A percentile compares a stretch with the other conserved stretches of the same genome.
phyloP scores from a whole-genome alignment of 192 early-diverging fungal genomes.

The Rhizoclosmatium sp. region DNA sequence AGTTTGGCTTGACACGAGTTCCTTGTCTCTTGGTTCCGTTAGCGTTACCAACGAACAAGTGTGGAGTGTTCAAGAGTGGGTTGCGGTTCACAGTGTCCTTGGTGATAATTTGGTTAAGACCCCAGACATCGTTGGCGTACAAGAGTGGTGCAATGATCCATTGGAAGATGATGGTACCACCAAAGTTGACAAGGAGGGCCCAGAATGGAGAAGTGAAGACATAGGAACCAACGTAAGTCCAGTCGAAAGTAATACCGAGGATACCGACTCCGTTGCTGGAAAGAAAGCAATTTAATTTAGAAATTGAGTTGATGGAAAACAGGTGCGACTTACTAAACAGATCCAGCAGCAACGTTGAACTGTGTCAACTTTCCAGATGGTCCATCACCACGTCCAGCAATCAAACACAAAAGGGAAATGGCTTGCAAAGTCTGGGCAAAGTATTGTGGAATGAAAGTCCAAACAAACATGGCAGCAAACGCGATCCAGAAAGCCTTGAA shows the following conservation, averaged over 20 bases:
- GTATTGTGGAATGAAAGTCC: constrained; percentile 31
- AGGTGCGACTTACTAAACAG: background rate
- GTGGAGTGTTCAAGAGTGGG: too few relatives aligned
- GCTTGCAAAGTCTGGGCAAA: background rate
- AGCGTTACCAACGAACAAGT: background rate
- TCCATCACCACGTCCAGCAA: background rate
- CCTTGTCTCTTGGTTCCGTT: constrained; percentile 1
- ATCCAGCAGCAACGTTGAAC: constrained; percentile 15
- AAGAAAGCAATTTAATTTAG: background rate
- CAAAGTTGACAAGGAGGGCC: constrained; percentile 11
- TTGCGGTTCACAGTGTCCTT: background rate
- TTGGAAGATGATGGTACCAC: constrained; percentile 15
- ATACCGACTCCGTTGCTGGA: constrained; percentile 27
- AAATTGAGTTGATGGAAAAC: constrained; percentile 8
- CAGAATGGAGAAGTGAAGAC: constrained; percentile 19
- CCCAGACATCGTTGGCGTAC: background rate
- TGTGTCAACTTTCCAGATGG: background rate
- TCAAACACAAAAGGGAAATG: background rate
- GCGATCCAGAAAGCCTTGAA: constrained; percentile 44
- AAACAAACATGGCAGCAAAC: constrained; percentile 33
- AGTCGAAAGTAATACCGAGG: constrained; percentile 15
- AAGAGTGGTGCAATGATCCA: constrained; percentile 4
- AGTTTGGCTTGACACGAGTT: constrained; percentile 18
- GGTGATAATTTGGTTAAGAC: background rate
- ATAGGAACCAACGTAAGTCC: too few relatives aligned